Evolutionary conservation across 2,329 filamentous ascomycete species (phyloP).

Genomic region (Sporothrix schenckii): DNA sequence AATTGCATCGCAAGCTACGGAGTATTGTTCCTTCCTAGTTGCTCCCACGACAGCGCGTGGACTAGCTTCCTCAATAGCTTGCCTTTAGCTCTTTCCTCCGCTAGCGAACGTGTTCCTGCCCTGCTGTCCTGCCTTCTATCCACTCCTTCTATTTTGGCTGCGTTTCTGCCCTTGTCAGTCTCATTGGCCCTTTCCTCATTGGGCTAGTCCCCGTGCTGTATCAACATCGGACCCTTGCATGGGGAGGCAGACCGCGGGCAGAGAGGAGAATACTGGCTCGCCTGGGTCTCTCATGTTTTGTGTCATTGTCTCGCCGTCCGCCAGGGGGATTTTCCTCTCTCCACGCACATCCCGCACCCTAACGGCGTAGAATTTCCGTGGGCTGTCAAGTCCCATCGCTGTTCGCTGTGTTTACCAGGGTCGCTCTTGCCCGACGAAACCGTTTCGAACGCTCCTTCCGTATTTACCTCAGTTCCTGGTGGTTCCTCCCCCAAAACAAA

Average conservation of each 20-base stretch:
- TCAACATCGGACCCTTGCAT: slow-evolving; percentile 26
- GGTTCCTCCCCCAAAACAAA: background rate
- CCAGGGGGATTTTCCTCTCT: background rate
- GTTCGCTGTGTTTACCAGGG: background rate
- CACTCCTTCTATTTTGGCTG: slow-evolving; percentile 15
- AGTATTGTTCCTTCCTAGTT: background rate
- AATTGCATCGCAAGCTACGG: too few relatives aligned
- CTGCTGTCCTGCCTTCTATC: background rate
- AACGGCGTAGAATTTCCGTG: background rate
- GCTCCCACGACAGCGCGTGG: background rate
- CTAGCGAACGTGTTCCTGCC: slow-evolving; percentile 20
- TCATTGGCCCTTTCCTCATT: background rate
- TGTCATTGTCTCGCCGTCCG: background rate
- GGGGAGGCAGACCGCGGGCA: background rate
- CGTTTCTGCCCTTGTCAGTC: slow-evolving; percentile 16
- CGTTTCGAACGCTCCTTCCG: slow-evolving; percentile 4
- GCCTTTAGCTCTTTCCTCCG: background rate
- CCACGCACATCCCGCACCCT: background rate
- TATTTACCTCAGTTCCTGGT: background rate
- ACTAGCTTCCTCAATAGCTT: slow-evolving; percentile 3
- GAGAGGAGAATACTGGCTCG: background rate
- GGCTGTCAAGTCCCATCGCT: background rate
- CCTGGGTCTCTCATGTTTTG: slow-evolving; percentile 14
- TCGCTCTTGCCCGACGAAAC: slow-evolving; percentile 10
- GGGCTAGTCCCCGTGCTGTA: slow-evolving; percentile 25